phyloP scores from a whole-genome alignment of 2,329 filamentous ascomycete genomes.

The Macrophomina pseudophaseolina region DNA sequence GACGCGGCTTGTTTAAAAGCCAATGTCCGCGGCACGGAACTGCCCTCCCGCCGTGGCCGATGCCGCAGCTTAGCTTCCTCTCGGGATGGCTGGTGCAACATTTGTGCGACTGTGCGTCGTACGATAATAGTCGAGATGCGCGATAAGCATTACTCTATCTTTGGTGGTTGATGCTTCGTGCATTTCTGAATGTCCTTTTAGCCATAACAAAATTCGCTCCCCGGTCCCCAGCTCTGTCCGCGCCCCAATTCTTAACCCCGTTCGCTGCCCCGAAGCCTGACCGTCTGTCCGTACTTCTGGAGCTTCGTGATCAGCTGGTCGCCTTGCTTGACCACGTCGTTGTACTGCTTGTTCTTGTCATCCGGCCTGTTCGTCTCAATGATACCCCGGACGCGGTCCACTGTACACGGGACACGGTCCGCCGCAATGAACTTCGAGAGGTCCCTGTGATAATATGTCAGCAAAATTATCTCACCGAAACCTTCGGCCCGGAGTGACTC shows the following conservation, averaged over 20 bases:
- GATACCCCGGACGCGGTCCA: slow-evolving; percentile 93
- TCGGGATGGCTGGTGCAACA: slow-evolving; percentile 2
- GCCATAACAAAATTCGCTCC: slow-evolving; percentile 13
- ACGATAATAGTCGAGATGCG: background rate
- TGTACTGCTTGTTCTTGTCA: slow-evolving; percentile 99
- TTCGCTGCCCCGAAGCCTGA: slow-evolving; percentile 92
- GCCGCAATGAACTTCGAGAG: slow-evolving; percentile 96
- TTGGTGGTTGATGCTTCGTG: background rate
- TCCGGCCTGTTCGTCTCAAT: slow-evolving; percentile 98
- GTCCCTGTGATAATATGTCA: slow-evolving; percentile 63
- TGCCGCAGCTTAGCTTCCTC: slow-evolving; percentile 17
- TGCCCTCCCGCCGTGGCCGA: slow-evolving; percentile 13
- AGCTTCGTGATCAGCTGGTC: slow-evolving; percentile 98
- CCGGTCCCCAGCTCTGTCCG: background rate
- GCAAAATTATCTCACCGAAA: background rate
- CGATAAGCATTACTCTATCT: slow-evolving; percentile 26
- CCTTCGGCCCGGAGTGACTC: slow-evolving; percentile 45
- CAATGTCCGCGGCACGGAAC: slow-evolving; percentile 6
- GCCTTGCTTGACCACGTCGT: slow-evolving; percentile 95
- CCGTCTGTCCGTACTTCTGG: slow-evolving; percentile 98
- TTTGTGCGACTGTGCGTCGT: slow-evolving; percentile 19
- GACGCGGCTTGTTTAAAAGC: slow-evolving; percentile 12
- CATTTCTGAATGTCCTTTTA: background rate
- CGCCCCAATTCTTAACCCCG: slow-evolving; percentile 62
- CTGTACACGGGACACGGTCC: slow-evolving; percentile 93